These are phyloP conservation scores for Ustilago trichophora DNA, from an alignment of 1,284 basidiomycete genomes.

Conservation along the genomic window DNA sequence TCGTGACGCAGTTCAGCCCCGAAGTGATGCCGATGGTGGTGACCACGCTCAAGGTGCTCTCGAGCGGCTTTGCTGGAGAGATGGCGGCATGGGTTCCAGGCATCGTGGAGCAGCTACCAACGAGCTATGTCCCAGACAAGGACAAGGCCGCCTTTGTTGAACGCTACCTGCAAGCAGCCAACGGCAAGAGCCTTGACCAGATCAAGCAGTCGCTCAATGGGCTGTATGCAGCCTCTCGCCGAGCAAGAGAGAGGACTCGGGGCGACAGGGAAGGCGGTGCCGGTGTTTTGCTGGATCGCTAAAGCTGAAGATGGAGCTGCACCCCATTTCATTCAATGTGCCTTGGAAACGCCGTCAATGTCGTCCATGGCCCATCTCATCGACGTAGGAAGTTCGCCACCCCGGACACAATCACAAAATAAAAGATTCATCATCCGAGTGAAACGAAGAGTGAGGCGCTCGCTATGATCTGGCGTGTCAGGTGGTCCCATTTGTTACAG, in stretches of 20 bases:
- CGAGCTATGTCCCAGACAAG: slow-evolving; percentile 73
- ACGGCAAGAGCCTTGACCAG: slow-evolving; percentile 33
- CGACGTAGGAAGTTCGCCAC: too few relatives aligned
- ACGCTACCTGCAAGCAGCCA: slow-evolving; percentile 57
- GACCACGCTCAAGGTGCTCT: slow-evolving; percentile 78
- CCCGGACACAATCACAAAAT: too few relatives aligned
- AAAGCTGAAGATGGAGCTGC: too few relatives aligned
- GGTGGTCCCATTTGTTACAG: too few relatives aligned
- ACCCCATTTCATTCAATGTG: too few relatives aligned
- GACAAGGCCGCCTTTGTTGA: slow-evolving; percentile 80
- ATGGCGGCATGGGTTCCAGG: slow-evolving; percentile 78
- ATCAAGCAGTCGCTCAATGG: slow-evolving; percentile 49
- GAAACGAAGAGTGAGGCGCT: too few relatives aligned
- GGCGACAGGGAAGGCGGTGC: slow-evolving; percentile 30
- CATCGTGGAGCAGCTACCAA: slow-evolving; percentile 77
- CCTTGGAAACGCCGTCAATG: too few relatives aligned
- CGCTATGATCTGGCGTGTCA: too few relatives aligned
- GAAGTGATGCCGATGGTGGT: slow-evolving; percentile 80
- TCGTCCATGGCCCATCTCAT: too few relatives aligned
- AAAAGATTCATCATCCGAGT: too few relatives aligned
- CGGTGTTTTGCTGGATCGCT: slow-evolving; percentile 29
- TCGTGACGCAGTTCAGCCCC: slow-evolving; percentile 81
- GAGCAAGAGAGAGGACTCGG: slow-evolving; percentile 49
- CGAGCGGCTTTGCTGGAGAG: slow-evolving; percentile 75
- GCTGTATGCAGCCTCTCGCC: slow-evolving; percentile 54